These are phyloP conservation scores for Aspergillus sp. DNA, from an alignment of 2,329 filamentous ascomycete genomes.

Conservation along the genomic window DNA sequence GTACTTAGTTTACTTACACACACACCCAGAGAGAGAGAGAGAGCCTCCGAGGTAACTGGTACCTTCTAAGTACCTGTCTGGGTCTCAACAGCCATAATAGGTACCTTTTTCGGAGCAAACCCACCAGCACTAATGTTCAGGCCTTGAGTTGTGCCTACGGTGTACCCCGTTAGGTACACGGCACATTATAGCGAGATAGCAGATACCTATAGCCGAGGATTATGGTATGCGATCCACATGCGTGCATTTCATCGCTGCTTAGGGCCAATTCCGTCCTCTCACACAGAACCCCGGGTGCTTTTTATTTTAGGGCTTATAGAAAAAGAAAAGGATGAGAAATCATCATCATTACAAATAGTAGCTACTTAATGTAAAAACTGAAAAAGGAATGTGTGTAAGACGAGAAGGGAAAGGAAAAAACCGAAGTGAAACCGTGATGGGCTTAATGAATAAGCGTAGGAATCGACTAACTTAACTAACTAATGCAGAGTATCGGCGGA, in stretches of 20 bases:
- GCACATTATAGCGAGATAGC: not conserved
- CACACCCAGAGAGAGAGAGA: not conserved
- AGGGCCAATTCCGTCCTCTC: not conserved
- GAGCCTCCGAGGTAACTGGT: not conserved
- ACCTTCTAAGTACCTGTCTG: not conserved
- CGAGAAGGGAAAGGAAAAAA: not conserved
- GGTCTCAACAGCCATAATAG: no score
- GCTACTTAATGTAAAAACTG: not conserved
- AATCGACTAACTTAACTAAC: constrained; percentile 3
- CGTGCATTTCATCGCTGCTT: not conserved
- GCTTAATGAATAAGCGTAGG: not conserved
- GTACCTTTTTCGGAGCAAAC: not conserved
- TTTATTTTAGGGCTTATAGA: not conserved
- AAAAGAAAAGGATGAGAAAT: not conserved
- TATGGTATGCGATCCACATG: not conserved
- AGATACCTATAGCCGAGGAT: not conserved
- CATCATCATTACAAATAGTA: not conserved
- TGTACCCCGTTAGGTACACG: not conserved
- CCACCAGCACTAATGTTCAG: not conserved
- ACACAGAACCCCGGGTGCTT: not conserved
- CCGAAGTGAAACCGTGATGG: not conserved
- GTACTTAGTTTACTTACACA: not conserved
- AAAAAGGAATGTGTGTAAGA: not conserved
- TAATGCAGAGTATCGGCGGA: constrained; percentile 1
- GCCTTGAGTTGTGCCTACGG: not conserved